Base-by-base conservation (phyloP, 371 early-diverging fungal genomes). In the Mortierella sp. region DNA sequence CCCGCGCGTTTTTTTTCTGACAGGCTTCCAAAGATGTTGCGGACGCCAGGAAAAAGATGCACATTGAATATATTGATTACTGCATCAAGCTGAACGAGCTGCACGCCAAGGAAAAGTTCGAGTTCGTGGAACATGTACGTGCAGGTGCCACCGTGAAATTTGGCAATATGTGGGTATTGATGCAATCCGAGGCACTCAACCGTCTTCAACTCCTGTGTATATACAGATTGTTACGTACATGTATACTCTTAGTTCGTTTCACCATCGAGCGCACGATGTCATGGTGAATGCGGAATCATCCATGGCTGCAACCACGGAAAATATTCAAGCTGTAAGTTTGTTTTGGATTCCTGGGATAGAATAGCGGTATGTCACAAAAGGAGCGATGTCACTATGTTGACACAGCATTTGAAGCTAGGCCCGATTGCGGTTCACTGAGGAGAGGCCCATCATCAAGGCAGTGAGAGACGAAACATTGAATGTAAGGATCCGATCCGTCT, bases 91-190 rank as follows among this genome's bases (percentile, higher is more conserved):
- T 93, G 52, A 91, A 91, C 67, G 89, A 90, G 45, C 69, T 91
- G 10, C 85, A 89, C 50, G 85, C 87, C 7, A 85, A 82, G 61
- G 89, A 90, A 65, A 88, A 89, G 62, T 87, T 89, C 31, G 93
- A 93, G 61, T 85, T 91, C 42, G 85, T 89, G 67, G 94, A 92
- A 73, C 87, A 87, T 74, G 92, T 93, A 84, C 62, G 81, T 13
- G 23, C 19, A 5, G 12, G 54, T 7, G 18, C 18, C 2, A 16
- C 24, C 14, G 16, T 8, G 14, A 13, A 48, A 4, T 24, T 39
- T 21, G 3, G 2, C n/a, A n/a, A n/a, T n/a, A n/a, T n/a, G n/a
- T n/a, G n/a, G n/a, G n/a, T n/a, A n/a, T n/a, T n/a, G n/a, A n/a
- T n/a, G n/a, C n/a, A n/a, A n/a, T n/a, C n/a, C n/a, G n/a, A n/a